Conservation (phyloP, 306 rosid species). For the Erythrophleum fordii region DNA sequence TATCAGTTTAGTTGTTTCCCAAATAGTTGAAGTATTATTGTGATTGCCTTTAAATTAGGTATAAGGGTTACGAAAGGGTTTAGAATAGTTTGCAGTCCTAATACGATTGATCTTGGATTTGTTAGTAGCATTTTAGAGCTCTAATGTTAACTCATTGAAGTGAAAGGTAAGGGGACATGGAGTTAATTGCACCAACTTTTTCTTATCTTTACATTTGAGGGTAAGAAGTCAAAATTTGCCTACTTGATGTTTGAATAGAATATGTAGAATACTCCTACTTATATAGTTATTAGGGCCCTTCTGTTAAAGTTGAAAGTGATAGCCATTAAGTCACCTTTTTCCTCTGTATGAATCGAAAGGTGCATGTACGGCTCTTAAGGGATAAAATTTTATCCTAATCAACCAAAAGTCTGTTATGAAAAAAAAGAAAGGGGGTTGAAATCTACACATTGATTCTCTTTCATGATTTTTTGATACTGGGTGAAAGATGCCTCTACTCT, state of each 20-base stretch:
- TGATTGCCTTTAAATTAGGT: background rate
- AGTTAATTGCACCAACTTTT: conserved; percentile 14
- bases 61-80: background rate
- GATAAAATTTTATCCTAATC: no score
- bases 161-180: background rate
- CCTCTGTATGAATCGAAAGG: no score
- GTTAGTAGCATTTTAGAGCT: background rate
- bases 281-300: background rate
- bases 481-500: no score
- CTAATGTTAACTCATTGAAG: background rate
- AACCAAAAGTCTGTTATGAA: no score
- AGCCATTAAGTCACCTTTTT: background rate
- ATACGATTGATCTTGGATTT: background rate
- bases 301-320: background rate
- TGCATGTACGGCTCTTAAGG: no score
- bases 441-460: no score
- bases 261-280: background rate
- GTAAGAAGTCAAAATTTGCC: background rate
- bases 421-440: no score
- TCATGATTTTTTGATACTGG: no score
- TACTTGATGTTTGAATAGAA: conserved; percentile 10
- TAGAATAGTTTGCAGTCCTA: background rate
- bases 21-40: background rate
- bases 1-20: background rate
- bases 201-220: conserved; percentile 2